Percentiles rank a stretch among this genome's conserved stretches.
Conservation (phyloP, 2,329 filamentous ascomycete species). For the Fusarium sp. region DNA sequence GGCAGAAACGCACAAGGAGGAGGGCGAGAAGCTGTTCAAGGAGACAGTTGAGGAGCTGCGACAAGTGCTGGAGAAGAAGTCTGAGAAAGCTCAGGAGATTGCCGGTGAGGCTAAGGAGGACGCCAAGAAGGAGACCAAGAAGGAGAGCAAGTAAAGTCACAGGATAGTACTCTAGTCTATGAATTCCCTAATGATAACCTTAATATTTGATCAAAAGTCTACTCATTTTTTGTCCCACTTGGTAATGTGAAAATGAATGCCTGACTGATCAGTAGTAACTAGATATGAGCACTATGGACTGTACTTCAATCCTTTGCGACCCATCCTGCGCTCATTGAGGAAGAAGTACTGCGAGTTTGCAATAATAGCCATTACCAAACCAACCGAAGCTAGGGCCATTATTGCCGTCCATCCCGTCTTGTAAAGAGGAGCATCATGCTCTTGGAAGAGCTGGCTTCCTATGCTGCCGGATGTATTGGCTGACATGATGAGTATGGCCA, state of each 20-base stretch:
- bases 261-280: too few relatives aligned
- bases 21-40: conserved; percentile 77
- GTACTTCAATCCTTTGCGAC: conserved; percentile 29
- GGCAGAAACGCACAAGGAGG: conserved; percentile 75
- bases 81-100: conserved; percentile 69
- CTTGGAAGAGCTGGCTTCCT: conserved; percentile 51
- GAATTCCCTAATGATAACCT: conserved; percentile 22
- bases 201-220: conserved; percentile 32
- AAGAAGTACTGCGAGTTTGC: conserved; percentile 54
- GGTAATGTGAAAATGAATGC: background rate
- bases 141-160: conserved; percentile 57
- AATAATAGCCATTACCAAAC: conserved; percentile 34
- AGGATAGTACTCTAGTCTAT: conserved; percentile 24
- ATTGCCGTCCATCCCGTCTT: conserved; percentile 49
- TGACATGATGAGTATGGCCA: conserved; percentile 53
- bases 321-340: conserved; percentile 52
- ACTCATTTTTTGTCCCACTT: background rate
- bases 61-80: conserved; percentile 73
- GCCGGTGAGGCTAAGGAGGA: conserved; percentile 67
- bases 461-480: conserved; percentile 51
- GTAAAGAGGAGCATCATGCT: conserved; percentile 50
- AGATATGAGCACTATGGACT: conserved; percentile 12
- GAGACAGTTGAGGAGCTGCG: conserved; percentile 77
- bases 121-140: conserved; percentile 62
- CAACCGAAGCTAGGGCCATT: conserved; percentile 44